A percentile compares a stretch with the other conserved stretches of the same genome.
These are phyloP conservation scores for Lotus japonicus DNA, from an alignment of 306 rosid species.

Conservation along the genomic window DNA sequence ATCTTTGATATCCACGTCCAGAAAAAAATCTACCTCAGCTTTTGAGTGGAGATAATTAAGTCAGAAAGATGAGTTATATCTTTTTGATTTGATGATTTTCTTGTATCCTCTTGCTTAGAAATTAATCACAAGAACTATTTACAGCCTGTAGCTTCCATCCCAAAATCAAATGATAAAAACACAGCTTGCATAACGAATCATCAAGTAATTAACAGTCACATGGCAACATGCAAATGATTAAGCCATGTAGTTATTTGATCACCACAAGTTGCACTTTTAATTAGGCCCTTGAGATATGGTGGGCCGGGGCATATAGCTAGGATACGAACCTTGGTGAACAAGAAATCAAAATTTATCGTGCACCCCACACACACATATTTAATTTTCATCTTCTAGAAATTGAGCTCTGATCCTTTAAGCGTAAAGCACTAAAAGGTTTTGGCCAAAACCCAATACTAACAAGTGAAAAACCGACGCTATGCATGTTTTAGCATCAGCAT, in stretches of 20 bases:
- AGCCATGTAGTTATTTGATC: neutral
- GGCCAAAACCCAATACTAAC: too few species aligned
- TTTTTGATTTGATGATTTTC: slow-evolving; percentile 21
- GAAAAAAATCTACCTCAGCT: neutral
- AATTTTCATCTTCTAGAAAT: too few species aligned
- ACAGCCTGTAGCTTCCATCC: neutral
- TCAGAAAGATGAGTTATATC: slow-evolving; percentile 7
- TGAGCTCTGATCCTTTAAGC: too few species aligned
- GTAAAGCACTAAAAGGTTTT: too few species aligned
- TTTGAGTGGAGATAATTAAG: slow-evolving; percentile 16
- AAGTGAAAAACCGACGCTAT: too few species aligned
- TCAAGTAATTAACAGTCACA: slow-evolving; percentile 30
- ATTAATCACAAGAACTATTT: neutral
- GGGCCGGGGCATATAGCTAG: neutral
- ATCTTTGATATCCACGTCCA: slow-evolving; percentile 27
- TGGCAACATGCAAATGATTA: slow-evolving; percentile 21
- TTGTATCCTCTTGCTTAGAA: slow-evolving; percentile 1
- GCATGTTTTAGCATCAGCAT: too few species aligned
- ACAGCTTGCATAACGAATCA: slow-evolving; percentile 11
- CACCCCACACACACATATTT: too few species aligned
- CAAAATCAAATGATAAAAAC: slow-evolving; percentile 8
- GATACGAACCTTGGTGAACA: neutral
- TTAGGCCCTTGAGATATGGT: slow-evolving; percentile 17
- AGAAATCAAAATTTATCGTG: neutral
- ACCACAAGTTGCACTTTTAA: slow-evolving; percentile 1